These are phyloP conservation scores for Haplographium delicatum DNA, from an alignment of 495 filamentous ascomycete genomes.

Conservation along the genomic window DNA sequence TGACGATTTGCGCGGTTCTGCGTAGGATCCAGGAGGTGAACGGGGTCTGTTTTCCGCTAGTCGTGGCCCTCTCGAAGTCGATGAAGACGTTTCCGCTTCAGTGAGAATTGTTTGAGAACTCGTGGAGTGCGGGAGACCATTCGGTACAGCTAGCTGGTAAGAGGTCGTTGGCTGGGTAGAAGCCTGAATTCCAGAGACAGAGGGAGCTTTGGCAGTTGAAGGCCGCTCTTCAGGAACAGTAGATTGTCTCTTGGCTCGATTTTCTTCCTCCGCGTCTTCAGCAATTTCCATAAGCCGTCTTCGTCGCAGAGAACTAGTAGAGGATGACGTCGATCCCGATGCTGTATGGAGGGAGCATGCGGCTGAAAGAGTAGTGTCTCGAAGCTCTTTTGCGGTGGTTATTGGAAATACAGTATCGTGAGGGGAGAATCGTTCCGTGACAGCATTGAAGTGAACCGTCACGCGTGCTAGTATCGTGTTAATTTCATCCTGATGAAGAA, in stretches of 20 bases:
- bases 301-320: constrained; percentile 70
- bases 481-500: neutral
- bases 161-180: neutral
- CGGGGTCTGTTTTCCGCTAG: neutral
- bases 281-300: constrained; percentile 82
- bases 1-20: constrained; percentile 29
- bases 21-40: constrained; percentile 19
- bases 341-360: constrained; percentile 88
- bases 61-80: neutral
- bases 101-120: neutral
- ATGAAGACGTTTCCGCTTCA: constrained; percentile 17
- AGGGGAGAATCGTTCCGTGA: constrained; percentile 81
- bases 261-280: constrained; percentile 67
- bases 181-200: constrained; percentile 13
- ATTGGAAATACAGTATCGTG: constrained; percentile 80
- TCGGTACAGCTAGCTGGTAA: neutral
- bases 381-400: constrained; percentile 67
- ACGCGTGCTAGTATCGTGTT: constrained; percentile 63
- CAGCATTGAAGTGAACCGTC: constrained; percentile 85
- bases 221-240: constrained; percentile 27
- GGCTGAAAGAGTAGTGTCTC: constrained; percentile 79
- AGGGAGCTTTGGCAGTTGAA: constrained; percentile 20
- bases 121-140: neutral
- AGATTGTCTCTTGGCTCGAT: constrained; percentile 42
- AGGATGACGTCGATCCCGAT: constrained; percentile 80